Evolutionary conservation across 352 stramenopile species (phyloP), one percentile per base, ranked within the genome.

Genomic region (Pythium biforme): DNA sequence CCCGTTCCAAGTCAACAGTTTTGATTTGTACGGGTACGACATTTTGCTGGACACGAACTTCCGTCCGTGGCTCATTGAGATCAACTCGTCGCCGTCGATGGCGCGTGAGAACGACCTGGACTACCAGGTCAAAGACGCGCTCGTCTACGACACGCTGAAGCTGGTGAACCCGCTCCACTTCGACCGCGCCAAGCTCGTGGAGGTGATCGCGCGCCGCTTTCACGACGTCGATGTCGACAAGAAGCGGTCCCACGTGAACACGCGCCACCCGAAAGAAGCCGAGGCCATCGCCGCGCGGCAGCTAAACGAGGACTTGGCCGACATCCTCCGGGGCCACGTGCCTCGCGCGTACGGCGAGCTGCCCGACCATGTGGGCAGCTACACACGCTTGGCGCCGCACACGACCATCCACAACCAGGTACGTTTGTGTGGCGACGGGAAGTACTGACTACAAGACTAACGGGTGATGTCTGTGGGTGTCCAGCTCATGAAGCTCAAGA

Each of bases 11-110:
- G 85, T 93, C 23, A 97, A 95, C 61, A 94, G 80, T 34, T 99
- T 98, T 65, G 95, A 99, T 66, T 56, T 99, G 27, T 96, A 96
- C 55, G 96, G 96, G 8, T 99, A 97, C 73, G 95, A 99, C 69
- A 88, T 99, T 25, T 75, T 99, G 19, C 68, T 99, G 26, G 95
- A 99, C 69, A 66, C 81, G 10, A 62, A 86, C 12, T 82, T 97
- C 37, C 88, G 87, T 9, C 92, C 92, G 33, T 98, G 94, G 93
- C 82, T 99, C 7, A 95, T 99, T 39, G 96, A 99, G 73, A 97
- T 99, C 57, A 99, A 99, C 68, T 89, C 90, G 48, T 97, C 87
- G 55, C 96, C 96, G 23, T 97, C 88, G 11, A 89, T 99, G 76
- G 87, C 77, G 19, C 77, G 89, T 20, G 90, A 98, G 41, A 88